Base-by-base conservation (phyloP, 23 red algal species). In the Agarophyton chilense region DNA sequence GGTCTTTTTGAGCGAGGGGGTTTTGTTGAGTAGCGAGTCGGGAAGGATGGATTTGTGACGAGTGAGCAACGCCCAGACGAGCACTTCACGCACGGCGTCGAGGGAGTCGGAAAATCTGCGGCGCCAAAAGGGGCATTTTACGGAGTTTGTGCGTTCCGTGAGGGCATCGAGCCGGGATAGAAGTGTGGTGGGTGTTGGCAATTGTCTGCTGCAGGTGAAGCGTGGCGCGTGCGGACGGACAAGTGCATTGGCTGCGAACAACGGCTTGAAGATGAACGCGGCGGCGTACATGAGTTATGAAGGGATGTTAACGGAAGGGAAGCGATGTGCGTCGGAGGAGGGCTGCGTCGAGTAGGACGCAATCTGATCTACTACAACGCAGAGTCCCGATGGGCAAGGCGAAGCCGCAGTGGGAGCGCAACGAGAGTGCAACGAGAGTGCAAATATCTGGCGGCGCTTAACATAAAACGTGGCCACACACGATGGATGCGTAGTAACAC, bases 91-190 rank as follows among this genome's bases (percentile, higher is more conserved):
- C 14, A 88, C 25, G 17, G 55, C 53, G 53, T 94, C 91, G 26
- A 89, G 39, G 6, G 76, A 18, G 63, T 94, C 91, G 38, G 75
- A 70, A 70, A 81, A 78, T 12, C 91, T 83, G 12, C 91, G 82
- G 2, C 81, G 79, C 52, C 47, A 89, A 72, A 94, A 94, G 21
- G 91, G 91, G 71, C 91, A 94, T 67, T 94, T 94, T 25, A 94
- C 51, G 9, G 56, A 28, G 12, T 68, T 58, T 18, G 86, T 62
- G 41, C 86, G 86, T 22, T 39, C 45, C 16, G 58, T 63, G 8
- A 88, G 71, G 5, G 81, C 62, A 40, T 42, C 52, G 14, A 85
- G 64, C 19, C 45, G 58, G 35, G 81, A 85, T 2, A 67, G 22
- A 24, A 68, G 60, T 61, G 56, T 58, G 6, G 52, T 42, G 28